Conservation (phyloP, 2,329 filamentous ascomycete genomes). For the Pseudopithomyces chartarum region DNA sequence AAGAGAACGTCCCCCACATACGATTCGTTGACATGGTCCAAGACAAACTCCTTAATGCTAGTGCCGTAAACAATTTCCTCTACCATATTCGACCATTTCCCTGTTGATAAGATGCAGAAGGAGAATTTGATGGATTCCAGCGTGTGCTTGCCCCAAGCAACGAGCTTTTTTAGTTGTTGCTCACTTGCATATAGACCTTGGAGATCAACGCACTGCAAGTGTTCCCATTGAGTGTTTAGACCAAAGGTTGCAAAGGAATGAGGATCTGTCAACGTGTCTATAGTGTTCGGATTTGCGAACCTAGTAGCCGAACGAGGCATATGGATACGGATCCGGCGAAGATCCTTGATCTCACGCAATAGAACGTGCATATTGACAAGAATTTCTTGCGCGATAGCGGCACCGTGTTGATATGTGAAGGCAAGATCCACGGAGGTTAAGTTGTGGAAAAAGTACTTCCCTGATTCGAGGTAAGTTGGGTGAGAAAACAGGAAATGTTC, state of each 20-base stretch:
- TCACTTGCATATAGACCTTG: slow-evolving; percentile 23
- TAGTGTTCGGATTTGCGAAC: slow-evolving; percentile 6
- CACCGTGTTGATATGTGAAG: not conserved
- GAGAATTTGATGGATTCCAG: slow-evolving; percentile 20
- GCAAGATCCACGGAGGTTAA: slow-evolving; percentile 13
- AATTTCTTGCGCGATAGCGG: not conserved
- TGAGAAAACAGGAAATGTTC: slow-evolving; percentile 10
- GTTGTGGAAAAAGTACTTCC: slow-evolving; percentile 17
- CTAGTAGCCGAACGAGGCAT: slow-evolving; percentile 2
- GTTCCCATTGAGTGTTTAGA: slow-evolving; percentile 26
- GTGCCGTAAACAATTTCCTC: slow-evolving; percentile 30
- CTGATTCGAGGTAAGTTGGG: slow-evolving; percentile 10
- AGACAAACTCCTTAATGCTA: slow-evolving; percentile 18
- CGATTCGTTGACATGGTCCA: slow-evolving; percentile 28
- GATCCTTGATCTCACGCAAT: not conserved
- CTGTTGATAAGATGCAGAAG: slow-evolving; percentile 20
- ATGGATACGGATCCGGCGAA: slow-evolving; percentile 24
- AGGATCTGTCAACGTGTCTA: not conserved
- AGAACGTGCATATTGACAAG: slow-evolving; percentile 10
- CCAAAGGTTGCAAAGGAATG: slow-evolving; percentile 20
- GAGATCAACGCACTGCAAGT: slow-evolving; percentile 26
- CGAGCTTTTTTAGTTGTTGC: slow-evolving; percentile 21
- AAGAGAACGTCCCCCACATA: slow-evolving; percentile 8
- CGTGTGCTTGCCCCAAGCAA: slow-evolving; percentile 26
- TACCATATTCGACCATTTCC: slow-evolving; percentile 32